phyloP scores from a whole-genome alignment of 2,329 filamentous ascomycete species.

The Paraconiothyrium sp. region DNA sequence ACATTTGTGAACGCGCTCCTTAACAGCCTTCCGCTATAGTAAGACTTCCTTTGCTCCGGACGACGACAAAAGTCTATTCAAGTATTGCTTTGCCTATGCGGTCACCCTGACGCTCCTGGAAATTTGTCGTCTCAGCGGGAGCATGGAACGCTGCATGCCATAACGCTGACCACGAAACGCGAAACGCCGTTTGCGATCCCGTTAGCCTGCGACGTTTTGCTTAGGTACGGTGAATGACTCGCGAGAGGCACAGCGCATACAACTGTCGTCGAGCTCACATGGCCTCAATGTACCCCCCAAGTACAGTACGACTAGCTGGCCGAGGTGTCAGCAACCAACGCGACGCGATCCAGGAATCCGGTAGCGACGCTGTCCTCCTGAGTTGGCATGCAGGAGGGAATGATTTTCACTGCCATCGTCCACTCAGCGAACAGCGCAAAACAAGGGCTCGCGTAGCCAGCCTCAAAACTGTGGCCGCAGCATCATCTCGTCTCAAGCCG shows the following conservation, averaged over 20 bases:
- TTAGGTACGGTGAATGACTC: conserved; percentile 30
- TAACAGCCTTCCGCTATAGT: conserved; percentile 20
- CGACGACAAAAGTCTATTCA: background rate
- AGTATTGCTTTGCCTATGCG: too few relatives aligned
- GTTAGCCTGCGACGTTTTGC: conserved; percentile 12
- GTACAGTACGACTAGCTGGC: conserved; percentile 13
- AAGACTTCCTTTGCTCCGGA: conserved; percentile 38
- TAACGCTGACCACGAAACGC: conserved; percentile 26
- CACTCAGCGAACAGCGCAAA: conserved; percentile 19
- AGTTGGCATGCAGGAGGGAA: conserved; percentile 24
- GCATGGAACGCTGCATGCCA: conserved; percentile 31
- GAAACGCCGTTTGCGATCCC: conserved; percentile 26
- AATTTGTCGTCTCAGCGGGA: conserved; percentile 23
- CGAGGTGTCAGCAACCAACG: conserved; percentile 16
- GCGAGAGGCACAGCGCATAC: conserved; percentile 21
- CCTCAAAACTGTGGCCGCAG: background rate
- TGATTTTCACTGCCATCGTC: conserved; percentile 18
- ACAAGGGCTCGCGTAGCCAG: background rate
- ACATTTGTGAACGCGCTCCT: conserved; percentile 13
- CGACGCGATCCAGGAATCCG: conserved; percentile 11
- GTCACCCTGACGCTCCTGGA: conserved; percentile 12
- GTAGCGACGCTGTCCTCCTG: conserved; percentile 20
- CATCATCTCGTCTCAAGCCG: conserved; percentile 2
- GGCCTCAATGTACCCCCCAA: background rate
- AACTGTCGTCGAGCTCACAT: conserved; percentile 21